These are phyloP conservation scores for Exsudoporus frostii DNA, from an alignment of 768 basidiomycete species.

Conservation along the genomic window DNA sequence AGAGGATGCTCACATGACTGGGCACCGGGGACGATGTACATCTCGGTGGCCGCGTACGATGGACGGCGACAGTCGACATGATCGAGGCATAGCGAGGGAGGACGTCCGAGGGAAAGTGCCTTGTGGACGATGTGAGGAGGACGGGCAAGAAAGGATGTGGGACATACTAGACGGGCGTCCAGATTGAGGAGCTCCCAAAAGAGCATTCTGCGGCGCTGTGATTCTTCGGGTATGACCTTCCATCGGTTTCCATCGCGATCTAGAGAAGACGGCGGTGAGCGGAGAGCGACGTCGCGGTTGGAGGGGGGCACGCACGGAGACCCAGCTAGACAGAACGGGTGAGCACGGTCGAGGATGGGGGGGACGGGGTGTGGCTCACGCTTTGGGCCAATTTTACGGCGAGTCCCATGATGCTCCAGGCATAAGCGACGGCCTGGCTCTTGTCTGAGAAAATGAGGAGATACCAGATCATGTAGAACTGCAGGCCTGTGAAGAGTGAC, in stretches of 20 bases:
- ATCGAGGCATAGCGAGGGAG: slow-evolving; percentile 61
- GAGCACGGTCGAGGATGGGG: slow-evolving; percentile 1
- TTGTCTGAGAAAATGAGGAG: slow-evolving; percentile 72
- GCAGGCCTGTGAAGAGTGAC: slow-evolving; percentile 34
- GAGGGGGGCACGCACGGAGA: slow-evolving; percentile 48
- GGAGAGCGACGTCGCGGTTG: slow-evolving; percentile 7
- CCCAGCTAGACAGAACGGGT: slow-evolving; percentile 47
- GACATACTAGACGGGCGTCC: slow-evolving; percentile 62
- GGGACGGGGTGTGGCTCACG: slow-evolving; percentile 43
- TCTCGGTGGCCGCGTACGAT: slow-evolving; percentile 29
- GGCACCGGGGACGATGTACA: slow-evolving; percentile 28
- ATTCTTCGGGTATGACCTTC: slow-evolving; percentile 68
- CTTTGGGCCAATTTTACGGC: slow-evolving; percentile 71
- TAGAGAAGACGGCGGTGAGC: slow-evolving; percentile 34
- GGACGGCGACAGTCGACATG: slow-evolving; percentile 61
- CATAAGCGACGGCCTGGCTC: slow-evolving; percentile 67
- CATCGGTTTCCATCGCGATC: slow-evolving; percentile 65
- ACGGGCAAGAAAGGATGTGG: slow-evolving; percentile 11
- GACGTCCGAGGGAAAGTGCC: slow-evolving; percentile 70
- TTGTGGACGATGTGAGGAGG: slow-evolving; percentile 26
- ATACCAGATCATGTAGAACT: slow-evolving; percentile 76
- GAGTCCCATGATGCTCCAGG: slow-evolving; percentile 76
- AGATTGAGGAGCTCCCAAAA: slow-evolving; percentile 75
- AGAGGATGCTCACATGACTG: slow-evolving; percentile 28
- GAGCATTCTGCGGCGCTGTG: slow-evolving; percentile 63